Evolutionary conservation across 2,329 filamentous ascomycete genomes (phyloP), one percentile per base, ranked within the genome.

Genomic region (Colletotrichum theobromicola): DNA sequence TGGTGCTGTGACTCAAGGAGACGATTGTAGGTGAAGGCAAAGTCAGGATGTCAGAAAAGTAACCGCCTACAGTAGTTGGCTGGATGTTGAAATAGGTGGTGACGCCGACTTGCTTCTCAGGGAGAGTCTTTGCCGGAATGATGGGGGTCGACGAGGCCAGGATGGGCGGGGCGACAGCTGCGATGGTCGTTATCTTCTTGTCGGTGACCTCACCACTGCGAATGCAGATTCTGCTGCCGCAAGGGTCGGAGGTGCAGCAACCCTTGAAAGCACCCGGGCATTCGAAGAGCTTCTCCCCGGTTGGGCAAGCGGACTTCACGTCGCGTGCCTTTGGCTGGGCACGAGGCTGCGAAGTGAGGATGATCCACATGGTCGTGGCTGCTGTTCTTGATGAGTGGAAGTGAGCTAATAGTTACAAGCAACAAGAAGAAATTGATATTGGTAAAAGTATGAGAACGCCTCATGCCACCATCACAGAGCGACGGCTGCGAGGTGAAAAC

Each of bases 201-300:
- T 12, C n/a, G 30, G 12, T 21, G 18, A 18, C 10, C 28, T n/a
- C 10, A 32, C 10, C n/a, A 9, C 64, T 50, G 57, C 83, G 83
- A 71, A 85, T 87, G 8, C 70, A 76, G 4, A 70, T 58, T 62
- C 80, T 65, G 5, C 75, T 18, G 13, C 57, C 70, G 77, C 89
- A 90, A 18, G 87, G 84, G 74, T 88, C 79, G 16, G 83, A 78
- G 16, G 81, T 78, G 78, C 88, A 90, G 77, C 89, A 90, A 21
- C 87, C 88, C 4, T 65, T 35, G 30, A 71, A 76, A 86, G 88
- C 35, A 62, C 66, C 53, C 16, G 62, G 73, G 76, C 87, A 90
- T 28, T 74, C 64, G 76, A 86, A 88, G 75, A 81, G 87, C 34
- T 65, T 35, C 24, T 76, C 77, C 72, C 80, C 82, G 9, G 71